A percentile compares a stretch with the other conserved stretches of the same genome.
These are phyloP conservation scores for Fusarium albidum DNA, from an alignment of 2,329 filamentous ascomycete genomes.

Conservation along the genomic window DNA sequence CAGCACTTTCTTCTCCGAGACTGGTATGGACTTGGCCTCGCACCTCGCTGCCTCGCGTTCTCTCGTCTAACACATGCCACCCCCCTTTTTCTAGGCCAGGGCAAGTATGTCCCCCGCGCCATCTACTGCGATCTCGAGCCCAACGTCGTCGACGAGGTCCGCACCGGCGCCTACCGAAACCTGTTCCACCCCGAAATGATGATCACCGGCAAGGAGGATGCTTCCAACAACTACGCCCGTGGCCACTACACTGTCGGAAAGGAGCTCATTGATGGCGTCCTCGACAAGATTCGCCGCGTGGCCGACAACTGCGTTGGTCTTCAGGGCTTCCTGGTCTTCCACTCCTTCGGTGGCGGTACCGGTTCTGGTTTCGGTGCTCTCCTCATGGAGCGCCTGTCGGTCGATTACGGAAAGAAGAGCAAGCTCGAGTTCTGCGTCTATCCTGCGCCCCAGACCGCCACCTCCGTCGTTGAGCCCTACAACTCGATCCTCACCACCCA, in stretches of 20 bases:
- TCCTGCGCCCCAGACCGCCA: slow-evolving; percentile 95
- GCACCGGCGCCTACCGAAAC: slow-evolving; percentile 93
- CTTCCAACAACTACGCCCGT: slow-evolving; percentile 99
- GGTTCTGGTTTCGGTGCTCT: slow-evolving; percentile 98
- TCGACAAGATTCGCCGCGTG: slow-evolving; percentile 97
- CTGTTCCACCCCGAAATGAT: slow-evolving; percentile 99
- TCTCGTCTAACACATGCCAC: slow-evolving; percentile 36
- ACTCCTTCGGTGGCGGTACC: slow-evolving; percentile 99
- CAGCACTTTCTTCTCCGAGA: slow-evolving; percentile 99
- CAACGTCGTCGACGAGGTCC: slow-evolving; percentile 99
- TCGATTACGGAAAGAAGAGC: slow-evolving; percentile 99
- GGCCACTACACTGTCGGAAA: slow-evolving; percentile 99
- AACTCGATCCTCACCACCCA: slow-evolving; percentile 99
- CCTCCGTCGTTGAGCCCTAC: slow-evolving; percentile 98
- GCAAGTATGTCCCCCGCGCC: slow-evolving; percentile 98
- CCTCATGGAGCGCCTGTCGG: slow-evolving; percentile 97
- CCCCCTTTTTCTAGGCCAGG: slow-evolving; percentile 74
- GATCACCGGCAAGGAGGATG: slow-evolving; percentile 99
- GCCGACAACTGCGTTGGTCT: slow-evolving; percentile 98
- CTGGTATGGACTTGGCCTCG: slow-evolving; percentile 68
- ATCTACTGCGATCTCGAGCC: slow-evolving; percentile 99
- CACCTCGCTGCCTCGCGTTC: not conserved
- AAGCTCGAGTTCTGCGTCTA: slow-evolving; percentile 99
- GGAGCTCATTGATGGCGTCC: slow-evolving; percentile 97
- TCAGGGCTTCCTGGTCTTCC: slow-evolving; percentile 99